Conservation (phyloP, 2,329 filamentous ascomycete species). For the Xylariaceae sp. region DNA sequence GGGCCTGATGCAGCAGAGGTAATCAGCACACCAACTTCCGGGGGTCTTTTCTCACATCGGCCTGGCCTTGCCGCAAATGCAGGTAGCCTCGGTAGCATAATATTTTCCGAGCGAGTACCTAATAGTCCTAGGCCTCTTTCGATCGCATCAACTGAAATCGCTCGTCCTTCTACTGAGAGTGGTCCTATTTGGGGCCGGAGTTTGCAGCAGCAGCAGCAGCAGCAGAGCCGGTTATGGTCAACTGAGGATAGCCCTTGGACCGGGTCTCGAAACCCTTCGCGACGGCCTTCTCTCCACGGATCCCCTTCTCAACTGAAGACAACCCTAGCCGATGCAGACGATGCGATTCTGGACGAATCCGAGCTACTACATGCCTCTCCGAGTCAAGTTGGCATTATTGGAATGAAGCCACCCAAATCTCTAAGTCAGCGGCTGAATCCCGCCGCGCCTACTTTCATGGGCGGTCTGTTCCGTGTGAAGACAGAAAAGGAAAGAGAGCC, state of each 20-base stretch:
- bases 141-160: conserved; percentile 63
- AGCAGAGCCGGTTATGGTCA: conserved; percentile 61
- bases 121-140: conserved; percentile 62
- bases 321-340: conserved; percentile 57
- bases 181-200: conserved; percentile 64
- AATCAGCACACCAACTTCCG: conserved; percentile 25
- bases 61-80: conserved; percentile 33
- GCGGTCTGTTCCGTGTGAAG: conserved; percentile 53
- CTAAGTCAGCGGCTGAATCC: conserved; percentile 70
- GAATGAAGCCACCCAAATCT: conserved; percentile 61
- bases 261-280: conserved; percentile 61
- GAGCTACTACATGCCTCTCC: conserved; percentile 50
- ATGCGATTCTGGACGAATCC: conserved; percentile 57
- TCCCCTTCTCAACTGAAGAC: conserved; percentile 60
- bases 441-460: conserved; percentile 81
- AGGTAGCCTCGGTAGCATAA: conserved; percentile 42
- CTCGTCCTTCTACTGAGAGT: conserved; percentile 73
- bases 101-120: conserved; percentile 50
- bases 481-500: conserved; percentile 29
- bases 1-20: conserved; percentile 37
- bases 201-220: conserved; percentile 31
- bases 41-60: conserved; percentile 27
- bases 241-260: conserved; percentile 46
- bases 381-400: conserved; percentile 65
- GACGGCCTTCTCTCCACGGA: conserved; percentile 75